Evolutionary conservation across 257 asterid species (phyloP).

Genomic region (Capsicum rhomboideum): DNA sequence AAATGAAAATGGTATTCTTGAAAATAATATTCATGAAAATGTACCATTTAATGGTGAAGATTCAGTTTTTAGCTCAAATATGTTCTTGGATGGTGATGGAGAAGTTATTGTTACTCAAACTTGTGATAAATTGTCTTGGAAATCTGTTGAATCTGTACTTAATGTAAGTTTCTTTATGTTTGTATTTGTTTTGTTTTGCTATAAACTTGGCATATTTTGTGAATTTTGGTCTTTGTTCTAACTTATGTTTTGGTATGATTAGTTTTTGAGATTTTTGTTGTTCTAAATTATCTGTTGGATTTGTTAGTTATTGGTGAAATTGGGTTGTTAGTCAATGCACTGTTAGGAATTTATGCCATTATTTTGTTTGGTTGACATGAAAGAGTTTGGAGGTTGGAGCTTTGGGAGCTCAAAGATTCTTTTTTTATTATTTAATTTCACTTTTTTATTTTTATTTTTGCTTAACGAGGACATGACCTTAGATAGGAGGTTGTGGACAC

Average conservation of each 20-base stretch:
- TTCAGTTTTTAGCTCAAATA: constrained; percentile 37
- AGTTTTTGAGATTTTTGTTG: neutral
- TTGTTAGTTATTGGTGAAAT: neutral
- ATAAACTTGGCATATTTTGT: neutral
- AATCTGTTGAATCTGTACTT: constrained; percentile 32
- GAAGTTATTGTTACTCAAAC: constrained; percentile 55
- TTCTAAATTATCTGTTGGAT: neutral
- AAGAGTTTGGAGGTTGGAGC: neutral
- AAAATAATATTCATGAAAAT: constrained; percentile 25
- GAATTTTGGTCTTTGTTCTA: neutral
- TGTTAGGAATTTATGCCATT: neutral
- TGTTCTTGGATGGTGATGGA: constrained; percentile 61
- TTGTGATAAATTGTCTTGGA: constrained; percentile 62
- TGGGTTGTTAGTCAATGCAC: neutral
- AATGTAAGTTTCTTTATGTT: constrained; percentile 32
- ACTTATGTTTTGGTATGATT: neutral
- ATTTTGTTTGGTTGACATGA: neutral
- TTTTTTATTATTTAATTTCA: too few species aligned
- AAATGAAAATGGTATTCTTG: constrained; percentile 25
- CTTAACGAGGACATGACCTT: too few species aligned
- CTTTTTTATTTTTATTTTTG: too few species aligned
- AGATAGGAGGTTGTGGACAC: too few species aligned
- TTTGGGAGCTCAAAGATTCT: neutral
- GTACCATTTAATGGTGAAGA: constrained; percentile 23
- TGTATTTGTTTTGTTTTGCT: neutral